Conservation (phyloP, 163 green algal species). For the Scenedesmus sp. region DNA sequence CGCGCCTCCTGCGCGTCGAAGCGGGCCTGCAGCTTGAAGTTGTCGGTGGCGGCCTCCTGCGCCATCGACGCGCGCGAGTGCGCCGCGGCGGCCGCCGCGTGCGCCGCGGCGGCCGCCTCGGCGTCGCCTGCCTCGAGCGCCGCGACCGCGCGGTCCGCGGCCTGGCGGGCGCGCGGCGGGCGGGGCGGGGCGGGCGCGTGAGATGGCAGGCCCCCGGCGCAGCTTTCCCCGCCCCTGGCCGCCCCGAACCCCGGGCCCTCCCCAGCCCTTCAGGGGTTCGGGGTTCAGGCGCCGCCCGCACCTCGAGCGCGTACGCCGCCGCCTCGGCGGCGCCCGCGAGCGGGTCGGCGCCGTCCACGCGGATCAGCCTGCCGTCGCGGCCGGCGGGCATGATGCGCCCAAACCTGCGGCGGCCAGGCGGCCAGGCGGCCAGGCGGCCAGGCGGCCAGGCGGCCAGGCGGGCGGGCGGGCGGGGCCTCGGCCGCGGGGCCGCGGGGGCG, state of each 20-base stretch:
- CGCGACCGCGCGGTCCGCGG: slow-evolving; percentile 44
- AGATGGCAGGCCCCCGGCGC: too few species aligned
- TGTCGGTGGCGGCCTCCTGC: slow-evolving; percentile 12
- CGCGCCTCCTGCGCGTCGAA: slow-evolving; percentile 1
- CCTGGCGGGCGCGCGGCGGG: slow-evolving; percentile 37
- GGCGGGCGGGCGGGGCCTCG: too few species aligned
- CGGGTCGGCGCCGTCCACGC: slow-evolving; percentile 7
- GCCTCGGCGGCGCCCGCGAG: slow-evolving; percentile 9
- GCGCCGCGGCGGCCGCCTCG: slow-evolving; percentile 12
- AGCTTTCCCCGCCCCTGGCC: too few species aligned
- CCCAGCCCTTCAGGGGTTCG: too few species aligned
- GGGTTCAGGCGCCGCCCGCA: background rate
- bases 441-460: too few species aligned
- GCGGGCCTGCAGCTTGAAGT: background rate
- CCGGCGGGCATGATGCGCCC: slow-evolving; percentile 7
- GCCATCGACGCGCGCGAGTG: slow-evolving; percentile 10
- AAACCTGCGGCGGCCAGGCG: slow-evolving; percentile 21
- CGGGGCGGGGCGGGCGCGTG: too few species aligned
- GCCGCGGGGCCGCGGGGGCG: too few species aligned
- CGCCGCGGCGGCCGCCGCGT: slow-evolving; percentile 8
- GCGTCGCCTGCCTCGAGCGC: slow-evolving; percentile 36
- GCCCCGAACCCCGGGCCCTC: too few species aligned
- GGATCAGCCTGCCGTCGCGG: slow-evolving; percentile 3
- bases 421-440: too few species aligned
- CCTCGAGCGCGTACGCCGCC: slow-evolving; percentile 22